These are phyloP conservation scores for Eucalyptus tenuipes DNA, from an alignment of 345 rosid species.

Conservation along the genomic window DNA sequence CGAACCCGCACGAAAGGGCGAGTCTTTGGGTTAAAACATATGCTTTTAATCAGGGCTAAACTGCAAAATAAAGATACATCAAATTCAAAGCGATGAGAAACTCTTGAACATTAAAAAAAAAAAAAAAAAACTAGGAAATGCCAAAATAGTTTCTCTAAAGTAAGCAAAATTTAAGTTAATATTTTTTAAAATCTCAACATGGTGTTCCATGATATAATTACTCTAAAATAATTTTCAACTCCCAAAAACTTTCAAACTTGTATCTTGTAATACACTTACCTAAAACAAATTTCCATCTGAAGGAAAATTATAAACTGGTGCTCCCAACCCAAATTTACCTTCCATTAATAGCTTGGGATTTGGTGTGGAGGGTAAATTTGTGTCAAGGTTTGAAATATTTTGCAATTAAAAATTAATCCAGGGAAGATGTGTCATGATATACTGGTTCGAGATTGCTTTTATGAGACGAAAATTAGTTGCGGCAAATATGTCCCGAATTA, in stretches of 20 bases:
- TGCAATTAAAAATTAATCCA: not conserved
- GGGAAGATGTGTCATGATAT: not conserved
- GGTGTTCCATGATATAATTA: not conserved
- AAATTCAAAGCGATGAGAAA: not conserved
- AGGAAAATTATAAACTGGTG: not conserved
- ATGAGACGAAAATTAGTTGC: not conserved
- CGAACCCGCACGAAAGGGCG: not conserved
- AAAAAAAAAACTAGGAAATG: not conserved
- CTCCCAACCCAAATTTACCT: not conserved
- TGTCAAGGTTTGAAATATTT: not conserved
- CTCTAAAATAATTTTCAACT: not conserved
- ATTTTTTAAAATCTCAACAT: not conserved
- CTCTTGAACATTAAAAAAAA: not conserved
- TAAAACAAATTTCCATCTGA: not conserved
- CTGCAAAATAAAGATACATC: not conserved
- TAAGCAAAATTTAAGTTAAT: not conserved
- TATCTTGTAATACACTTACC: not conserved
- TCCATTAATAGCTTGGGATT: not conserved
- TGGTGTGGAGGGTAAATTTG: not conserved
- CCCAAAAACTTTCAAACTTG: not conserved
- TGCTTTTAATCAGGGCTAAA: not conserved
- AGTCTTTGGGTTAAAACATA: not conserved
- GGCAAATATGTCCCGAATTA: not conserved
- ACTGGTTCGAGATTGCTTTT: not conserved
- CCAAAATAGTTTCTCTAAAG: not conserved